Evolutionary conservation across 306 rosid genomes (phyloP), one percentile per base, ranked within the genome.

Genomic region (Fragaria ananassa): DNA sequence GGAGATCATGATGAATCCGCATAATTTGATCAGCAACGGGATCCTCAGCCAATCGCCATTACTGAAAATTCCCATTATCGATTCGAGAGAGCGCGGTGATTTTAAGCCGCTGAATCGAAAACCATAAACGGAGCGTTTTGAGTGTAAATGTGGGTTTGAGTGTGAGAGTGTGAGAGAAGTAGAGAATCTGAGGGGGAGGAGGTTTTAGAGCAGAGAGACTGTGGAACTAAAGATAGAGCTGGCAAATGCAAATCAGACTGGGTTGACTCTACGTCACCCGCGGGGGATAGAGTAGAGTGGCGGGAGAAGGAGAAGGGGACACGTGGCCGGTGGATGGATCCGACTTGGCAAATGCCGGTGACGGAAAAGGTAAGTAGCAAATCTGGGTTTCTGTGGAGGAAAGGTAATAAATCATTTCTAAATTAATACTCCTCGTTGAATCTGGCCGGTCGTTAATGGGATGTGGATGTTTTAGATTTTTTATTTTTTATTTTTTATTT

Each of bases 21-120:
- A 82, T 86, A 90, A 74, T 78, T 89, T 89, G 41, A 89, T 56
- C 1, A 88, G 21, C 12, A 80, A 19, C 0, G 87, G 67, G 31
- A 76, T 35, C 58, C 53, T 84, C 46, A 90, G 34, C 72, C 85
- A 72, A 76, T 92, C 89, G 57, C 76, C 83, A 72, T 65, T 80
- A 58, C 58, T 70, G 5, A 83, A 9, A 17, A 56, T 65, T 10
- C 78, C 31, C 60, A 83, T 86, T 93, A 85, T 88, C 1, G 35
- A 31, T 31, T 31, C 35, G 39, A 37, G 39, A 47, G 31, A 9
- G 25, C n/a, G 31, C 0, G 0, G 13, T 11, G 8, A 45, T 15
- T 70, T 49, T 1, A 50, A 17, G 0, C 21, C 13, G 8, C 1
- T 8, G 60, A 29, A 47, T 29, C 44, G 46, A 2, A 70, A 29